These are phyloP conservation scores for Brassica napus DNA, from an alignment of 345 rosid genomes.

Conservation along the genomic window Da-Ae NC_063437.1:13402501-13403000, in stretches of 20 bases:
- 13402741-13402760: background rate
- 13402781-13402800: background rate
- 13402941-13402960: background rate
- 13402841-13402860: background rate
- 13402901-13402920: background rate
- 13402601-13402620: background rate
- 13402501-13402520: constrained; percentile 37
- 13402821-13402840: background rate
- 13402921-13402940: background rate
- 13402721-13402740: background rate
- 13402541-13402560: background rate
- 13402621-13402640: background rate
- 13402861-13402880: background rate
- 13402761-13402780: background rate
- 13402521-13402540: constrained; percentile 6
- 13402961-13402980: background rate
- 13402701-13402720: background rate
- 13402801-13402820: background rate
- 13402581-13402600: background rate
- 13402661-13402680: background rate
- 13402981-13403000: background rate
- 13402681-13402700: background rate
- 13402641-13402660: background rate
- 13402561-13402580: background rate
- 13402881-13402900: background rate